Base-by-base conservation (phyloP, 2,329 filamentous ascomycete species). In the Ophiostoma piceae region DNA sequence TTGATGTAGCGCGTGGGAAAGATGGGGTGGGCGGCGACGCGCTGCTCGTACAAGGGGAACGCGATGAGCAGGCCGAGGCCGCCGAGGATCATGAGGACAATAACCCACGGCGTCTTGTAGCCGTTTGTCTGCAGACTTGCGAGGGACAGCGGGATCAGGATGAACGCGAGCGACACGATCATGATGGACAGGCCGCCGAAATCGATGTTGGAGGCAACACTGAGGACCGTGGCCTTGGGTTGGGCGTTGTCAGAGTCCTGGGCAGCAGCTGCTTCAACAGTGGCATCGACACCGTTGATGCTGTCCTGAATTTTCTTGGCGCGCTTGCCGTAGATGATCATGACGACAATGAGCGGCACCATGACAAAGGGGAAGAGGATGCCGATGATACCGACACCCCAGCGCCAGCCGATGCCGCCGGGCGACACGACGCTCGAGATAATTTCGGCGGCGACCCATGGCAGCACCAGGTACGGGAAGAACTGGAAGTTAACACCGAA, bases 381-480 rank as follows among this genome's bases (percentile, higher is more conserved):
- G 9, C 83, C 82, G 78, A 85, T 83, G 74, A 87, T 84, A 12
- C 82, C 85, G 71, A 85, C 84, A 6, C 85, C 85, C 84, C 84
- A 87, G 73, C 82, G 78, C 84, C 84, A 87, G 9, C 77, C 81
- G 39, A 82, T 77, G 7, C 79, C 78, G 43, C 68, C 65, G 32
- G 66, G 64, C 1, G 74, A 57, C 16, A 73, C 66, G 16, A 74
- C 71, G 35, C 76, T 79, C 7, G 79, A 76, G 0, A 82, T 81
- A n/a, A 86, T 79, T 64, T 82, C 79, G 2, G 84, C 83, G 2
- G 85, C 83, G 19, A 84, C 79, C 82, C 85, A 88, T 0, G 85
- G 82, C 8, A 83, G 87, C 73, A 85, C 77, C 4, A 87, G 77
- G 74, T 85, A 87, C 0, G 84, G 85, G 5, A 85, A 68, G 81